Evolutionary conservation across 495 filamentous ascomycete species (phyloP).

Genomic region (Pyrenopolyporus hunteri): DNA sequence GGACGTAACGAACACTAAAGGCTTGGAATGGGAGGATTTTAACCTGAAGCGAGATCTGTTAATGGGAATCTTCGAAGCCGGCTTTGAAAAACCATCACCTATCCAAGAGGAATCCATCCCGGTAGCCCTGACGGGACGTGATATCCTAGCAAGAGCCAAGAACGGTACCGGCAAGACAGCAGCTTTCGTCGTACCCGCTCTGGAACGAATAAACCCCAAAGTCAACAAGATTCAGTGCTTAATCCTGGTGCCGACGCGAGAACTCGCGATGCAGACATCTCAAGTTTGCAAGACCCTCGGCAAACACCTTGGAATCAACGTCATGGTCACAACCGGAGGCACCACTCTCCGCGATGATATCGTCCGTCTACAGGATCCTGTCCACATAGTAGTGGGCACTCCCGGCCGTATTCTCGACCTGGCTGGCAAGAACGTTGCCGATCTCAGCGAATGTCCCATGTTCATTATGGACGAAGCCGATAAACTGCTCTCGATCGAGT

Average conservation of each 20-base stretch:
- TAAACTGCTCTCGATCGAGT: conserved; percentile 94
- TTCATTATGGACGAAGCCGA: conserved; percentile 99
- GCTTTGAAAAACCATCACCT: conserved; percentile 97
- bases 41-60: conserved; percentile 90
- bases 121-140: conserved; percentile 90
- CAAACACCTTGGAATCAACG: conserved; percentile 94
- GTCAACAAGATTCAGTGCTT: conserved; percentile 93
- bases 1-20: conserved; percentile 98
- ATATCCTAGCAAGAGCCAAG: conserved; percentile 95
- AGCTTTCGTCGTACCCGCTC: conserved; percentile 94
- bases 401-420: conserved; percentile 94
- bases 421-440: conserved; percentile 91
- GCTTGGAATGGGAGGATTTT: conserved; percentile 96
- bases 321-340: conserved; percentile 98
- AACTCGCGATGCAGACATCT: conserved; percentile 97
- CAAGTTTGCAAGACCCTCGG: conserved; percentile 98
- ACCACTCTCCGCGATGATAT: conserved; percentile 96
- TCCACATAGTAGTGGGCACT: conserved; percentile 97
- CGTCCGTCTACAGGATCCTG: conserved; percentile 87
- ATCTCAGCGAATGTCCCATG: conserved; percentile 93
- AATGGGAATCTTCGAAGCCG: conserved; percentile 99
- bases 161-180: conserved; percentile 99
- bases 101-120: conserved; percentile 99
- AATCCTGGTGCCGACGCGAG: conserved; percentile 94
- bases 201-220: conserved; percentile 95